Percentiles rank a stretch among this genome's conserved stretches.
phyloP scores from a whole-genome alignment of 805 yeast genomes.

The Ogataea neopini region DNA sequence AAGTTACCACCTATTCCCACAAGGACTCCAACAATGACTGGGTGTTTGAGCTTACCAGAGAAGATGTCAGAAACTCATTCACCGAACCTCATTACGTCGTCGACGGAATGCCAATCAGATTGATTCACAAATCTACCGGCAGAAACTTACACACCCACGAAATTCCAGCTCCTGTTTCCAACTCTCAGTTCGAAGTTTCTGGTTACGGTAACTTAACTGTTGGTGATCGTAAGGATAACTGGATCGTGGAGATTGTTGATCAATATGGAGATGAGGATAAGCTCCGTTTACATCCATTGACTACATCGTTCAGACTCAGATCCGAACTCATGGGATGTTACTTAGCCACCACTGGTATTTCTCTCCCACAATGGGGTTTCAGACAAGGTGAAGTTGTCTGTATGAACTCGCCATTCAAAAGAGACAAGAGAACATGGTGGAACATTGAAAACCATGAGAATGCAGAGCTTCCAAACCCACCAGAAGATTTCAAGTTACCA shows the following conservation, averaged over 20 bases:
- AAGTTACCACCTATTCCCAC: slow-evolving; percentile 87
- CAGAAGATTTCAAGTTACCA: slow-evolving; percentile 65
- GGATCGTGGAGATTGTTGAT: slow-evolving; percentile 82
- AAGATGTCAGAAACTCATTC: slow-evolving; percentile 36
- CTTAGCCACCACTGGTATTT: slow-evolving; percentile 68
- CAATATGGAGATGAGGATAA: slow-evolving; percentile 56
- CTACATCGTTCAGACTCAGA: slow-evolving; percentile 68
- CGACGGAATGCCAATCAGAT: slow-evolving; percentile 68
- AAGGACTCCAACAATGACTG: slow-evolving; percentile 88
- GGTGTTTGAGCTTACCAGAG: slow-evolving; percentile 63
- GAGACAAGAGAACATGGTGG: slow-evolving; percentile 90
- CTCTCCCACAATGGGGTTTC: slow-evolving; percentile 82
- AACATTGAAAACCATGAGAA: slow-evolving; percentile 73
- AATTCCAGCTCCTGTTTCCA: slow-evolving; percentile 72
- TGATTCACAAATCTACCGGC: slow-evolving; percentile 69
- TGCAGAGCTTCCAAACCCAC: slow-evolving; percentile 56
- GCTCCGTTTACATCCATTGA: slow-evolving; percentile 66
- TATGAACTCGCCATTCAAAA: slow-evolving; percentile 58
- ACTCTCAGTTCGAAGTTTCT: slow-evolving; percentile 74
- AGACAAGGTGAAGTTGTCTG: slow-evolving; percentile 90
- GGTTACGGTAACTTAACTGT: slow-evolving; percentile 74
- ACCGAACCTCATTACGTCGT: slow-evolving; percentile 42
- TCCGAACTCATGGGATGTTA: slow-evolving; percentile 70
- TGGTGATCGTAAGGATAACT: slow-evolving; percentile 84
- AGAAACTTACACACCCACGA: slow-evolving; percentile 82